These are phyloP conservation scores for Xylaria grammica DNA, from an alignment of 495 filamentous ascomycete genomes.

Conservation along the genomic window DNA sequence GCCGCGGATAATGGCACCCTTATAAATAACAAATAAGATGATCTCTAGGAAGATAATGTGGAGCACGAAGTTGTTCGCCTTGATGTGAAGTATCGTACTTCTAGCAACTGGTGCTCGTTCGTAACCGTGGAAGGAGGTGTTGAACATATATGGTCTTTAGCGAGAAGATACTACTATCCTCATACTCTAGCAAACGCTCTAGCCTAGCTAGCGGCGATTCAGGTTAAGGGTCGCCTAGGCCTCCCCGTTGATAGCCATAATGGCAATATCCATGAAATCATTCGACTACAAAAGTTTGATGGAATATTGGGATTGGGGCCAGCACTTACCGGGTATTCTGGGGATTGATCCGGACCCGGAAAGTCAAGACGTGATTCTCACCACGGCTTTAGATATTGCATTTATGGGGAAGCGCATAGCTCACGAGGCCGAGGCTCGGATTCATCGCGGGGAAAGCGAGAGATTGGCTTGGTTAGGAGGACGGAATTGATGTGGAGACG, in stretches of 20 bases:
- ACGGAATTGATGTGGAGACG: not conserved
- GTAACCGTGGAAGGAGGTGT: slow-evolving; percentile 63
- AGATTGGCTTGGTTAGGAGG: slow-evolving; percentile 33
- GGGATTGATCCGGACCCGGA: not conserved
- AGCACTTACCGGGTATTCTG: not conserved
- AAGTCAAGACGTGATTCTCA: not conserved
- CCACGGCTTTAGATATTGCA: slow-evolving; percentile 4
- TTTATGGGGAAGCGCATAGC: not conserved
- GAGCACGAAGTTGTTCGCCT: slow-evolving; percentile 67
- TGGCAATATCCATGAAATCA: not conserved
- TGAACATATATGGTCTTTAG: slow-evolving; percentile 15
- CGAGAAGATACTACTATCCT: not conserved
- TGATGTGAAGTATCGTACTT: slow-evolving; percentile 67
- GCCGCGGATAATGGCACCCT: slow-evolving; percentile 51
- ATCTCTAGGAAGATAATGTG: slow-evolving; percentile 59
- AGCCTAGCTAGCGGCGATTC: not conserved
- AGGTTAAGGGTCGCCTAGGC: not conserved
- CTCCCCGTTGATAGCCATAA: not conserved
- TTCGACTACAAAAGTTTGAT: slow-evolving; percentile 17
- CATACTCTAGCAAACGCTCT: not conserved
- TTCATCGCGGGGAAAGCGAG: slow-evolving; percentile 43
- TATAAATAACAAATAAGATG: slow-evolving; percentile 54
- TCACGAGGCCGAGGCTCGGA: slow-evolving; percentile 14
- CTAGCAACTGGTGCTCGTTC: slow-evolving; percentile 72
- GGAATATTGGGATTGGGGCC: slow-evolving; percentile 9